Base-by-base conservation (phyloP, 768 basidiomycete genomes). In the Auriscalpium vulgare region DNA sequence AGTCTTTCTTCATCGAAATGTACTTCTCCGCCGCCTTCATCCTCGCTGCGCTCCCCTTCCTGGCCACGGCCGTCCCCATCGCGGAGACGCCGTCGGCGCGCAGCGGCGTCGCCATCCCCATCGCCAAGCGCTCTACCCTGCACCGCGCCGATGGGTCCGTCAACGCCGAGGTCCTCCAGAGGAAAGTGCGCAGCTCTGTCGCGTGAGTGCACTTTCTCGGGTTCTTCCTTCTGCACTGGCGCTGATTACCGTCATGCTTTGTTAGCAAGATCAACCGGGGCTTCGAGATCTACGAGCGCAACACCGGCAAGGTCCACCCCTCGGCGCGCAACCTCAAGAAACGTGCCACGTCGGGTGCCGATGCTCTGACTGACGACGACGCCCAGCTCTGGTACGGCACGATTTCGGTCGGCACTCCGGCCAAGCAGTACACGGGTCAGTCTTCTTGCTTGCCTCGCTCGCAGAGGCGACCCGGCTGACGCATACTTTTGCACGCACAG, bases 341-440 rank as follows among this genome's bases (percentile, higher is more conserved):
- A 16, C 34, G 54, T 13, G 35, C 46, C 23, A 40, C 23, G 23
- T 2, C 36, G 16, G 38, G 40, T 23, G 36, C 46, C 48, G 34
- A 11, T 17, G 35, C 50, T 19, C 48, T 60, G n/a, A 55, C 35
- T 3, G 51, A 57, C 46, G 14, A 49, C 23, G 9, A 17, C 5
- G 40, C 14, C 3, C 37, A n/a, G 11, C 51, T 57, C 10, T 60
- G 59, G 59, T 57, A 47, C 35, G 59, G 59, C 13, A 37, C 23
- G 17, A 54, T 60, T 16, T 16, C 43, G 11, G 56, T 57, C 34
- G 59, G 59, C 7, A 54, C 47, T 1, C 59, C 52, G 6, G 13
- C 52, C 8, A 17, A 45, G 19, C n/a, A 10, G 14, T 60, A 48
- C 52, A 57, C 53, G 10, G 49, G 49, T 48, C 17, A 50, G 53